Conservation (phyloP, 768 basidiomycete genomes). For the Rossbeevera mucosa region DNA sequence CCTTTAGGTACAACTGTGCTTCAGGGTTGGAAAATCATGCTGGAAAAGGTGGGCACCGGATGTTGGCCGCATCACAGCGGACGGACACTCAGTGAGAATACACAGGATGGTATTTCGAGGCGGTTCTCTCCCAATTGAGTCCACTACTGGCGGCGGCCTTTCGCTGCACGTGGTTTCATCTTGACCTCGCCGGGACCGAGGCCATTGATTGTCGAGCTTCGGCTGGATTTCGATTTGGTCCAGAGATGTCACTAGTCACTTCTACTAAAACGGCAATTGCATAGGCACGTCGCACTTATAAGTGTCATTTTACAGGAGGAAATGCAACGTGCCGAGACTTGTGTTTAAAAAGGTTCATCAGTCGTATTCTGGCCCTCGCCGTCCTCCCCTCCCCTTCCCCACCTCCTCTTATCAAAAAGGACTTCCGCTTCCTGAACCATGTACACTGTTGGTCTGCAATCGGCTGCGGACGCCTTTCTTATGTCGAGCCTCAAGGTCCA, state of each 20-base stretch:
- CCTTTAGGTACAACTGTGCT: constrained; percentile 31
- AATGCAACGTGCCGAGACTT: constrained; percentile 17
- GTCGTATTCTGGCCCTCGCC: constrained; percentile 22
- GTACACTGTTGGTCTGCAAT: constrained; percentile 41
- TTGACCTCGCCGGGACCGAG: constrained; percentile 26
- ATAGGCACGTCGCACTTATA: constrained; percentile 21
- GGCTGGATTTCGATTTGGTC: constrained; percentile 13
- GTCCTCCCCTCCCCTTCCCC: constrained; percentile 3
- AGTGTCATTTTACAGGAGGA: constrained; percentile 25
- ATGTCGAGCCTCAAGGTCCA: constrained; percentile 32
- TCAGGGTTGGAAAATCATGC: constrained; percentile 29
- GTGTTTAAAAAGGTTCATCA: constrained; percentile 26
- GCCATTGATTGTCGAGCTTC: constrained; percentile 19
- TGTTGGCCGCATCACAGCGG: constrained; percentile 12
- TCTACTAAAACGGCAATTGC: constrained; percentile 9
- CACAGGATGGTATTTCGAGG: constrained; percentile 10
- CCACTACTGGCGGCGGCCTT: constrained; percentile 9
- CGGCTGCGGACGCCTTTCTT: constrained; percentile 35
- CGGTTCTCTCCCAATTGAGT: constrained; percentile 9
- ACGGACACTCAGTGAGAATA: constrained; percentile 10
- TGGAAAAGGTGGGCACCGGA: constrained; percentile 9
- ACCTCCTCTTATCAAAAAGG: constrained; percentile 24
- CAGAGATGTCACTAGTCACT: background rate
- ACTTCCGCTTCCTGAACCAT: constrained; percentile 29
- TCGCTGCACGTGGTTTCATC: constrained; percentile 17